These are phyloP conservation scores for Oidiodendron maius DNA, from an alignment of 495 filamentous ascomycete species.

Conservation along the genomic window DNA sequence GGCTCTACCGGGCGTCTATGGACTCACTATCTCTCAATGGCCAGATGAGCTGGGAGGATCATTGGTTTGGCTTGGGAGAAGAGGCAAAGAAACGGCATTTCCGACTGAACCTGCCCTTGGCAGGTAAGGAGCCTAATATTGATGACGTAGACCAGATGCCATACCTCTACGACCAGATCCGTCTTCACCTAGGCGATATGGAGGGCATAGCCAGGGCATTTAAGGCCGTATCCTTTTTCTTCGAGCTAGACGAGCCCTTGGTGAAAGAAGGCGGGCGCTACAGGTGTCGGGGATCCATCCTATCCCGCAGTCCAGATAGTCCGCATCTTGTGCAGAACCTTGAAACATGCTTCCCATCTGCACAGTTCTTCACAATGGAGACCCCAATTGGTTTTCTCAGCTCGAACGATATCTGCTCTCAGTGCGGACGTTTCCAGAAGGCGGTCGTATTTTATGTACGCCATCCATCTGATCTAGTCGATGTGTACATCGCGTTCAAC, in stretches of 20 bases:
- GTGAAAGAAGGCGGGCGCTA: conserved; percentile 1
- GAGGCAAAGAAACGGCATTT: conserved; percentile 14
- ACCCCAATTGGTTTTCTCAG: conserved; percentile 11
- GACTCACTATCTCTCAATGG: conserved; percentile 14
- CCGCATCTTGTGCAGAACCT: conserved; percentile 11
- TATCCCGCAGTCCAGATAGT: conserved; percentile 16
- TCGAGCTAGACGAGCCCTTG: conserved; percentile 15
- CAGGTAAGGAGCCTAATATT: conserved; percentile 11
- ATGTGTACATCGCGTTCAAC: conserved; percentile 14
- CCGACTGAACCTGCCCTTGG: conserved; percentile 14
- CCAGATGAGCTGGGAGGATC: conserved; percentile 16
- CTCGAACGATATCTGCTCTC: conserved; percentile 10
- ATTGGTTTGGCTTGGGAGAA: conserved; percentile 14
- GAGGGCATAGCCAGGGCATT: conserved; percentile 15
- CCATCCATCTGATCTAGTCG: conserved; percentile 8
- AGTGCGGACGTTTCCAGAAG: conserved; percentile 17
- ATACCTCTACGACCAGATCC: conserved; percentile 10
- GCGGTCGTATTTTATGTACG: conserved; percentile 10
- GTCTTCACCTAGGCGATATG: conserved; percentile 10
- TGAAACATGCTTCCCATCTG: conserved; percentile 5
- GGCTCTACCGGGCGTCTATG: conserved; percentile 16
- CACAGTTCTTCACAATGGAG: conserved; percentile 9
- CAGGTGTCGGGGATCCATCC: conserved; percentile 12
- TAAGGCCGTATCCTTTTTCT: conserved; percentile 17
- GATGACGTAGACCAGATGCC: conserved; percentile 15